Base-by-base conservation (phyloP, 1,139 yeast genomes). In the Yamadazyma trypodendri region DNA sequence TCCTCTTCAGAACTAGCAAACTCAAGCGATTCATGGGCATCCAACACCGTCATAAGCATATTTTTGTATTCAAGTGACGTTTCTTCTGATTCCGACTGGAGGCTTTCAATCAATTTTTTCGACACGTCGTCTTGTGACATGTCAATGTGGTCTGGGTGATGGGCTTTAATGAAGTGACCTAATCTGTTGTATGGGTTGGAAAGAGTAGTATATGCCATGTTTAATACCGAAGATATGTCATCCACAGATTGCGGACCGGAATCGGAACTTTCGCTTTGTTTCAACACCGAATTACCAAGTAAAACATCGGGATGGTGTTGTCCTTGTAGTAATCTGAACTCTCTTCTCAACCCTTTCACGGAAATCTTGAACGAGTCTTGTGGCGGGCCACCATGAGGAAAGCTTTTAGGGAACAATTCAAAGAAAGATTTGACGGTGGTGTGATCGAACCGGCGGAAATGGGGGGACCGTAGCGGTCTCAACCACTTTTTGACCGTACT, bases 271-370 rank as follows among this genome's bases (percentile, higher is more conserved):
- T 25, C 16, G 34, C 42, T 32, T 14, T 51, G 42, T 7, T 14
- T 33, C 34, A 56, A 47, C 22, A 53, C 45, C 24, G 54, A 44
- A 16, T 65, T 50, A 2, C 64, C 71, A 42, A 61, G 62, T 36
- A 67, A 55, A 25, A 75, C 67, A 56, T 90, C 98, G 0, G 98
- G 98, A 54, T 90, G 98, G 36, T 77, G 73, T 43, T 72, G 66
- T 28, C 85, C 76, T 56, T 92, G 97, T 27, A 89, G 64, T 8
- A 55, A 52, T 34, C 95, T 67, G 55, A 81, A 90, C 55, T 92
- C 98, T 41, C 79, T 72, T 37, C 95, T 74, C 37, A 92, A 68
- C 10, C 61, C 54, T 38, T 70, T 65, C 9, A 66, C 54, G 48
- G 86, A 79, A 11, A 88, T 61, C 6, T 59, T 52, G 62, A 89